Percentiles rank a stretch among this genome's conserved stretches.
These are phyloP conservation scores for Hemileccinum impolitum DNA, from an alignment of 768 basidiomycete genomes.

Conservation along the genomic window DNA sequence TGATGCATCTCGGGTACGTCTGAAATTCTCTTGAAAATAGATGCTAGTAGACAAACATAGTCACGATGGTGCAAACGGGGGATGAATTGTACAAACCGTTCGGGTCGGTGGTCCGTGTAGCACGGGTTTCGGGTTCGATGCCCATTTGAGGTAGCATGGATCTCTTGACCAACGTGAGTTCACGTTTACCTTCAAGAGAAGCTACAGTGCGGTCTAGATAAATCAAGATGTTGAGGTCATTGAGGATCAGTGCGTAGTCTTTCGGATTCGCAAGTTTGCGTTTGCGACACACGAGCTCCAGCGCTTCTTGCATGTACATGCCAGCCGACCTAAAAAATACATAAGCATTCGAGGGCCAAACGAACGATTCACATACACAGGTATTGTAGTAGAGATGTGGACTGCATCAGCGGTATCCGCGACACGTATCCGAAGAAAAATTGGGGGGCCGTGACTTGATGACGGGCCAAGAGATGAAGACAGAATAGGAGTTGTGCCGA, in stretches of 20 bases:
- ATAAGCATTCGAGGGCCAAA: neutral
- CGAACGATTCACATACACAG: slow-evolving; percentile 60
- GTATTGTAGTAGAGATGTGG: slow-evolving; percentile 86
- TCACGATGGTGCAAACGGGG: neutral
- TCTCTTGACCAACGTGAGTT: slow-evolving; percentile 77
- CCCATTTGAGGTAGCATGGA: slow-evolving; percentile 73
- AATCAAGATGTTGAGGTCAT: slow-evolving; percentile 63
- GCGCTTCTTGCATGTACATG: slow-evolving; percentile 96
- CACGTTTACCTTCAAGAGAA: slow-evolving; percentile 82
- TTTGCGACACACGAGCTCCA: slow-evolving; percentile 77
- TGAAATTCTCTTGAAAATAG: slow-evolving; percentile 87
- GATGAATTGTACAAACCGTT: slow-evolving; percentile 56
- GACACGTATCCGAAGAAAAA: slow-evolving; percentile 79
- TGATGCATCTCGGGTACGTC: slow-evolving; percentile 57
- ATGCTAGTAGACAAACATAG: slow-evolving; percentile 47
- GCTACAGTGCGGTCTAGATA: slow-evolving; percentile 97
- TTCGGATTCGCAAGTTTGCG: slow-evolving; percentile 64
- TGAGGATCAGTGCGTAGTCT: slow-evolving; percentile 78
- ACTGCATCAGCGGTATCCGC: slow-evolving; percentile 79
- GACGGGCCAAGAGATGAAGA: slow-evolving; percentile 70
- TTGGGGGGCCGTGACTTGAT: slow-evolving; percentile 72
- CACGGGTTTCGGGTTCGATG: slow-evolving; percentile 61
- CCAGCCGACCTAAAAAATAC: slow-evolving; percentile 60
- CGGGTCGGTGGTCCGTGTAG: slow-evolving; percentile 80
- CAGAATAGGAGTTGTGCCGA: slow-evolving; percentile 50